These are phyloP conservation scores for Exophiala spinifera DNA, from an alignment of 2,329 filamentous ascomycete species.

Conservation along the genomic window DNA sequence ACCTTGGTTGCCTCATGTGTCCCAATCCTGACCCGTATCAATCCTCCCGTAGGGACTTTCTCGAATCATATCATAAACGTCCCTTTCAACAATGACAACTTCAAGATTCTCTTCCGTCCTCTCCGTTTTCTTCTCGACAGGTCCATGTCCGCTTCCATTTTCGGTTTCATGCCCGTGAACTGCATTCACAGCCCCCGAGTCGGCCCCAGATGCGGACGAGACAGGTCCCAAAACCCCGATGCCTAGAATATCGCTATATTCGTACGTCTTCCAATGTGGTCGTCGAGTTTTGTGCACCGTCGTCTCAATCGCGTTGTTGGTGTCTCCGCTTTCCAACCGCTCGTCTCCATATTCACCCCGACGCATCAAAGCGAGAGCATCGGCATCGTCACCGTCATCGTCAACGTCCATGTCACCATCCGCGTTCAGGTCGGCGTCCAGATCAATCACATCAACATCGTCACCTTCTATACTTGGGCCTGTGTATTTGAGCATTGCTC, in stretches of 20 bases:
- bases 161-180: conserved; percentile 11
- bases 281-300: conserved; percentile 32
- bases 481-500: conserved; percentile 10
- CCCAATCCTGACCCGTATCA: conserved; percentile 54
- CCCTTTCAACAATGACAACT: conserved; percentile 83
- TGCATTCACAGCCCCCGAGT: conserved; percentile 6
- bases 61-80: conserved; percentile 66
- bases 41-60: conserved; percentile 52
- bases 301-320: conserved; percentile 24
- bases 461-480: conserved; percentile 16
- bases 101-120: conserved; percentile 48
- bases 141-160: background rate
- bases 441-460: conserved; percentile 35
- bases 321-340: conserved; percentile 28
- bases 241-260: conserved; percentile 91
- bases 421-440: conserved; percentile 38
- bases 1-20: conserved; percentile 46
- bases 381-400: conserved; percentile 39
- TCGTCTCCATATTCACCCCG: conserved; percentile 4
- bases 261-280: conserved; percentile 75
- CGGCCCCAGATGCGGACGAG: conserved; percentile 42
- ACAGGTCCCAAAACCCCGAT: conserved; percentile 53
- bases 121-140: too few relatives aligned
- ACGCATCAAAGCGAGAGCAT: conserved; percentile 34
- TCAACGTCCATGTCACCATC: conserved; percentile 41